Percentiles rank a stretch among this genome's conserved stretches.
phyloP scores from a whole-genome alignment of 805 yeast genomes.

The Zygosaccharomyces pseudorouxii region DNA sequence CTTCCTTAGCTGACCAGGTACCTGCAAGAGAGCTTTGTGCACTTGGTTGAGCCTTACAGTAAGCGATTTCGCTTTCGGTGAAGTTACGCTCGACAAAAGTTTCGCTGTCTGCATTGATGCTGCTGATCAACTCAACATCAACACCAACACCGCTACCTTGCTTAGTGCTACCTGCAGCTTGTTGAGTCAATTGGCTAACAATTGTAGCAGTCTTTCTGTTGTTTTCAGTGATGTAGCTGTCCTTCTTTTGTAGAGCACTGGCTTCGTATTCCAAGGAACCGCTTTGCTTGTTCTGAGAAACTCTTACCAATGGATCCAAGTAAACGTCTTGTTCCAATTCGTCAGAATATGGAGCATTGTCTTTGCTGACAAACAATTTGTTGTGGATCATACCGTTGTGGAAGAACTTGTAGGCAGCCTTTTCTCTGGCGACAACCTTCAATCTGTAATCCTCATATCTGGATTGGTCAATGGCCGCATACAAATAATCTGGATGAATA shows the following conservation, averaged over 20 bases:
- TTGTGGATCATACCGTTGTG: slow-evolving; percentile 91
- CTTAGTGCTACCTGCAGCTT: slow-evolving; percentile 28
- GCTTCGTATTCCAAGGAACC: slow-evolving; percentile 45
- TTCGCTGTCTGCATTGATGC: slow-evolving; percentile 80
- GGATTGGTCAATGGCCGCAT: slow-evolving; percentile 67
- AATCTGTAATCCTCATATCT: slow-evolving; percentile 66
- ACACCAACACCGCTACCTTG: slow-evolving; percentile 72
- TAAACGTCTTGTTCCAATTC: slow-evolving; percentile 87
- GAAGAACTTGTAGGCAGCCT: slow-evolving; percentile 88
- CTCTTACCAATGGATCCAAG: slow-evolving; percentile 87
- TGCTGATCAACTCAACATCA: slow-evolving; percentile 84
- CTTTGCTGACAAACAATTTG: slow-evolving; percentile 89
- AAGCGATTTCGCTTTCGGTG: slow-evolving; percentile 71
- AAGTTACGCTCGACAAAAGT: slow-evolving; percentile 92
- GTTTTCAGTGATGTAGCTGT: slow-evolving; percentile 40
- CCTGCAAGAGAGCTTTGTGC: slow-evolving; percentile 93
- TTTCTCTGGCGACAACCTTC: slow-evolving; percentile 77
- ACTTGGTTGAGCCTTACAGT: slow-evolving; percentile 68
- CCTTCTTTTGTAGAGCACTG: slow-evolving; percentile 46
- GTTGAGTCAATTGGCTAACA: slow-evolving; percentile 50
- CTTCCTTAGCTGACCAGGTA: slow-evolving; percentile 99
- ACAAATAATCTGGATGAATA: slow-evolving; percentile 90
- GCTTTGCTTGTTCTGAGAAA: slow-evolving; percentile 35
- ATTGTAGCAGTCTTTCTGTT: slow-evolving; percentile 57
- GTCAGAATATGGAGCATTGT: slow-evolving; percentile 84